These are phyloP conservation scores for Silene uniflora DNA, from an alignment of 148 eudicot species.

Conservation along the genomic window DNA sequence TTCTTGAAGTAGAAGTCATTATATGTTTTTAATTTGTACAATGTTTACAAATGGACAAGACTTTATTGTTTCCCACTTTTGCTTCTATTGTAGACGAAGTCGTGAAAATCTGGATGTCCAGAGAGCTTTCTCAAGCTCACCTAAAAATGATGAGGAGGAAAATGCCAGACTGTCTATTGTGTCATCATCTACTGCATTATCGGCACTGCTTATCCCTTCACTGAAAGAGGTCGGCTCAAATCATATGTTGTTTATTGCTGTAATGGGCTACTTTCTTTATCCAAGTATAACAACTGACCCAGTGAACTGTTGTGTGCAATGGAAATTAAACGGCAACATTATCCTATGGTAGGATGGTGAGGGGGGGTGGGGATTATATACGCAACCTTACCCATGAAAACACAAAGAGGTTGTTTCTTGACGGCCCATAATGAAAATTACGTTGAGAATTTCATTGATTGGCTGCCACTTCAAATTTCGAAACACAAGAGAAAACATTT, in stretches of 20 bases:
- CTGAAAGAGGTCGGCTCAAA: slow-evolving; percentile 66
- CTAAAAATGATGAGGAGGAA: slow-evolving; percentile 61
- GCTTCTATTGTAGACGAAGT: slow-evolving; percentile 45
- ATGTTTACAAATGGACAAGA: slow-evolving; percentile 19
- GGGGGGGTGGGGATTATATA: too few relatives aligned
- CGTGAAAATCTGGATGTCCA: slow-evolving; percentile 58
- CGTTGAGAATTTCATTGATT: background rate
- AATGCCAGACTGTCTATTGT: slow-evolving; percentile 53
- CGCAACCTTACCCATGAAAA: background rate
- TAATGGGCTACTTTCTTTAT: background rate
- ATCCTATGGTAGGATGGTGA: background rate
- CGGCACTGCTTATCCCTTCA: slow-evolving; percentile 72
- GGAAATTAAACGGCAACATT: background rate
- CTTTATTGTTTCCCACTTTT: slow-evolving; percentile 30
- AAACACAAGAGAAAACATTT: background rate
- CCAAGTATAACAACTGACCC: background rate
- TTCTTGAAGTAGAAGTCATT: background rate
- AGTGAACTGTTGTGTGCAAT: background rate
- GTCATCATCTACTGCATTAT: slow-evolving; percentile 62
- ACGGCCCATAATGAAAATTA: background rate
- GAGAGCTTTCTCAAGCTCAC: slow-evolving; percentile 54
- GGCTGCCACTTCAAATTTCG: background rate
- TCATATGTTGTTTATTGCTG: background rate
- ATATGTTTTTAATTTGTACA: slow-evolving; percentile 11
- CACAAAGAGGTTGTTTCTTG: background rate